phyloP scores from a whole-genome alignment of 305 asterid species.

The Fraxinus ornus region DNA sequence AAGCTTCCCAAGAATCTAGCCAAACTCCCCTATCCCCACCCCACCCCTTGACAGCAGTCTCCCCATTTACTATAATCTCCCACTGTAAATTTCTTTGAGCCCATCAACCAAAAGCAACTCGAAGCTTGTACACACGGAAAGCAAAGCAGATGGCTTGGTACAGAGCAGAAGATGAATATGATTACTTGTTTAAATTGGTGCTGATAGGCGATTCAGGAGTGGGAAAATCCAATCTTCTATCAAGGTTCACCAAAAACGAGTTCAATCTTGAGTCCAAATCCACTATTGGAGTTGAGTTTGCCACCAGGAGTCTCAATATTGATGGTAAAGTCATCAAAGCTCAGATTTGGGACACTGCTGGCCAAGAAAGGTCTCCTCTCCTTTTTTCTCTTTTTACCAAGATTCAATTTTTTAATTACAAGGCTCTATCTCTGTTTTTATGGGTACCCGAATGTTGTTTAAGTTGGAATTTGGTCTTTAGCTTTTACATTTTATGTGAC shows the following conservation, averaged over 20 bases:
- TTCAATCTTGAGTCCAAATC: slow-evolving; percentile 68
- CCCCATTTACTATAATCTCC: slow-evolving; percentile 16
- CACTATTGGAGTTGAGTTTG: slow-evolving; percentile 71
- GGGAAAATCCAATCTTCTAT: slow-evolving; percentile 71
- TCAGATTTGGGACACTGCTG: slow-evolving; percentile 87
- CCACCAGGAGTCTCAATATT: slow-evolving; percentile 51
- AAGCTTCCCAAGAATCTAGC: slow-evolving; percentile 26
- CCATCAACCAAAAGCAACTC: slow-evolving; percentile 5
- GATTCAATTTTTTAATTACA: slow-evolving; percentile 2
- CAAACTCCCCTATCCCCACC: neutral
- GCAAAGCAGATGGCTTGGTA: slow-evolving; percentile 43
- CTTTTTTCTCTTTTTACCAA: neutral
- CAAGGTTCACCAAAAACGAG: slow-evolving; percentile 74
- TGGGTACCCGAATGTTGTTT: neutral
- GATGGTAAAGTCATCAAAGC: slow-evolving; percentile 65
- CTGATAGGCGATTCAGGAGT: slow-evolving; percentile 77
- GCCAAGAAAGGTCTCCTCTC: slow-evolving; percentile 58
- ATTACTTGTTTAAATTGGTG: slow-evolving; percentile 61
- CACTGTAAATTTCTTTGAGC: slow-evolving; percentile 12
- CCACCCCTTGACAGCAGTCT: slow-evolving; percentile 30
- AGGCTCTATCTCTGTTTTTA: neutral
- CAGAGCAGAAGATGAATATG: slow-evolving; percentile 59
- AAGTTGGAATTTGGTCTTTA: neutral
- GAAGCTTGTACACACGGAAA: neutral
- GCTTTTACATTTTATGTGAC: neutral